Base-by-base conservation (phyloP, 1,284 basidiomycete species). In the Austroboletus rostrupii region DNA sequence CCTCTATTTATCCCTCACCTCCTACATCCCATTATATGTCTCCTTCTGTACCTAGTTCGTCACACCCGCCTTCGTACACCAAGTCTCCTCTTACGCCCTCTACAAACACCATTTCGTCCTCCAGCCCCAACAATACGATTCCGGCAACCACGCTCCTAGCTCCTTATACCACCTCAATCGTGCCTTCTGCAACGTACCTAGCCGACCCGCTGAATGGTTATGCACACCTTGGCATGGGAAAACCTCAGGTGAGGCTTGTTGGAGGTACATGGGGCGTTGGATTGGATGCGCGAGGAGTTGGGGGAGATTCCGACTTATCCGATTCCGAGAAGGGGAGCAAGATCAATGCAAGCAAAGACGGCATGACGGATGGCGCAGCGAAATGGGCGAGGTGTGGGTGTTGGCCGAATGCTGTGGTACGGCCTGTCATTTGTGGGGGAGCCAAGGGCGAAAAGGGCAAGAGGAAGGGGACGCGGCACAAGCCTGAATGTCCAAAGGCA, bases 331-430 rank as follows among this genome's bases (percentile, higher is more conserved):
- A 54, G 21, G 46, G 33, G 9, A 37, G 37, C 32, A 48, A 36
- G 20, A 29, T 7, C 11, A 29, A 35, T 5, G 20, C 39, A 4
- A 36, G 35, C 8, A 53, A 48, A 19, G 60, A 53, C 11, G 49
- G 50, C 26, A 43, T 9, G 3, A 51, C 9, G 12, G 55, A 53
- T n/a, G 44, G 45, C 12, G 79, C 87, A 52, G 77, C 79, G 0
- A 74, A 91, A 16, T 97, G 90, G 67, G 83, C 87, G 0, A 73
- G 95, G 40, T 88, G 77, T 48, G 91, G 92, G 1, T 98, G 95
- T 67, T 78, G 87, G 56, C 93, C 94, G 9, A 97, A 97, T 61
- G 91, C 87, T 0, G 88, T 95, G 4, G 66, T 97, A 12, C 74
- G 90, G 1, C 92, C 92, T 0, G 75, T 93, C 29, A 65, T 93